A percentile compares a stretch with the other conserved stretches of the same genome.
Evolutionary conservation across 139 green algal genomes (phyloP).

Genomic region (Trebouxia sp.): DNA sequence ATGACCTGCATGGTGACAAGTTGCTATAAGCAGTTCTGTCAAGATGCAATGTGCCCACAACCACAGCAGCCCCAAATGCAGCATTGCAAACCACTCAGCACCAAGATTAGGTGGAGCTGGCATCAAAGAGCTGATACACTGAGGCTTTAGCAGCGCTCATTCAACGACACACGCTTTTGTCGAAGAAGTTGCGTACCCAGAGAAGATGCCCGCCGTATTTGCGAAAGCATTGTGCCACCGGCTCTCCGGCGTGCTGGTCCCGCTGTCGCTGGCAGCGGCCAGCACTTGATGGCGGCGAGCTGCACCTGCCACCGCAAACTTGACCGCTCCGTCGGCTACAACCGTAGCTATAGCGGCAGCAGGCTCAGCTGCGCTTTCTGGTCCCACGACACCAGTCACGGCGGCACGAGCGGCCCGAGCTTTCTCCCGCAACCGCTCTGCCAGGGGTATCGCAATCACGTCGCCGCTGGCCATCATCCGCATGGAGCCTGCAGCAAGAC

Average conservation of each 20-base stretch:
- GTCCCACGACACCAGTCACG: background rate
- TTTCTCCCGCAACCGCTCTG: conserved; percentile 6
- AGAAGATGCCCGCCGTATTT: background rate
- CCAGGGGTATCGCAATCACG: conserved; percentile 23
- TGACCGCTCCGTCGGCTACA: background rate
- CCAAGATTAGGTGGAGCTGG: too few relatives aligned
- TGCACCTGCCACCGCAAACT: background rate
- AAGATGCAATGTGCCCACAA: too few relatives aligned
- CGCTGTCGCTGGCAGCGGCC: conserved; percentile 1
- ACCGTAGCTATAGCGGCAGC: background rate
- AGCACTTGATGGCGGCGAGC: conserved; percentile 18
- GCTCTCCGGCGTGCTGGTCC: background rate
- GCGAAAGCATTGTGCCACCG: conserved; percentile 7
- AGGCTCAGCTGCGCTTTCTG: background rate
- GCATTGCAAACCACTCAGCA: too few relatives aligned
- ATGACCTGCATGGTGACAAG: background rate
- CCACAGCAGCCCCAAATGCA: too few relatives aligned
- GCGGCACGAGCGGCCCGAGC: background rate
- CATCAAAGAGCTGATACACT: too few relatives aligned
- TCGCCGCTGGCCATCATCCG: conserved; percentile 32
- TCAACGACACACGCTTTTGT: too few relatives aligned
- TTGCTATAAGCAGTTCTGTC: too few relatives aligned
- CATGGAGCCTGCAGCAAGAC: conserved; percentile 29
- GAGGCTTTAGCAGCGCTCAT: too few relatives aligned
- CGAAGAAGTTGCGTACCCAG: background rate